These are phyloP conservation scores for Neospermospora avenae DNA, from an alignment of 2,329 filamentous ascomycete species.

Conservation along the genomic window DNA sequence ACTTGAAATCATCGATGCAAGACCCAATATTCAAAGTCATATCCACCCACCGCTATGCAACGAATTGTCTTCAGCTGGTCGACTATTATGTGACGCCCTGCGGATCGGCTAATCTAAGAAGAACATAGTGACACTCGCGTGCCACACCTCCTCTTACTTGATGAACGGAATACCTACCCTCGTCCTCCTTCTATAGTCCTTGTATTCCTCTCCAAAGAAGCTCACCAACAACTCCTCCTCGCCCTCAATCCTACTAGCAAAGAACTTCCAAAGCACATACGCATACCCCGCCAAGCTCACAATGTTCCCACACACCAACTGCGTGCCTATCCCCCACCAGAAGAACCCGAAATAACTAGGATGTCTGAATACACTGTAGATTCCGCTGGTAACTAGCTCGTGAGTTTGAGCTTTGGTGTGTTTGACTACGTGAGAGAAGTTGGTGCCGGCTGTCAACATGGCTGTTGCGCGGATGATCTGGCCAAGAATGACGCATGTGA, in stretches of 20 bases:
- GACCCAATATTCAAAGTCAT: not conserved
- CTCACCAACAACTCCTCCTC: conserved; percentile 75
- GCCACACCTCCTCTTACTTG: conserved; percentile 7
- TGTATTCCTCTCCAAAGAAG: conserved; percentile 85
- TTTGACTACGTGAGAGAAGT: conserved; percentile 89
- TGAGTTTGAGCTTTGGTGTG: conserved; percentile 66
- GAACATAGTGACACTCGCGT: not conserved
- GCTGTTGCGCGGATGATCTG: conserved; percentile 76
- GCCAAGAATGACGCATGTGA: conserved; percentile 63
- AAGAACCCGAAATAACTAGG: conserved; percentile 98
- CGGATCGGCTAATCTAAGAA: not conserved
- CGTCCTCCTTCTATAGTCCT: conserved; percentile 67
- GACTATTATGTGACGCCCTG: not conserved
- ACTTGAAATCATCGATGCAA: not conserved
- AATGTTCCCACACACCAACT: conserved; percentile 82
- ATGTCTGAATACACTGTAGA: conserved; percentile 76
- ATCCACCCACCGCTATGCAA: conserved; percentile 11
- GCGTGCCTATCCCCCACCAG: conserved; percentile 96
- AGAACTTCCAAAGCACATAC: conserved; percentile 81
- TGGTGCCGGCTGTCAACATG: conserved; percentile 84
- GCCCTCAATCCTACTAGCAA: conserved; percentile 66
- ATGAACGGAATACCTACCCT: conserved; percentile 81
- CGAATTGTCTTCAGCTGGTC: not conserved
- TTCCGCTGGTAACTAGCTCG: conserved; percentile 74
- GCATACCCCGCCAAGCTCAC: conserved; percentile 74